phyloP scores from a whole-genome alignment of 2,329 filamentous ascomycete species.

The Diplodia sapinea region DNA sequence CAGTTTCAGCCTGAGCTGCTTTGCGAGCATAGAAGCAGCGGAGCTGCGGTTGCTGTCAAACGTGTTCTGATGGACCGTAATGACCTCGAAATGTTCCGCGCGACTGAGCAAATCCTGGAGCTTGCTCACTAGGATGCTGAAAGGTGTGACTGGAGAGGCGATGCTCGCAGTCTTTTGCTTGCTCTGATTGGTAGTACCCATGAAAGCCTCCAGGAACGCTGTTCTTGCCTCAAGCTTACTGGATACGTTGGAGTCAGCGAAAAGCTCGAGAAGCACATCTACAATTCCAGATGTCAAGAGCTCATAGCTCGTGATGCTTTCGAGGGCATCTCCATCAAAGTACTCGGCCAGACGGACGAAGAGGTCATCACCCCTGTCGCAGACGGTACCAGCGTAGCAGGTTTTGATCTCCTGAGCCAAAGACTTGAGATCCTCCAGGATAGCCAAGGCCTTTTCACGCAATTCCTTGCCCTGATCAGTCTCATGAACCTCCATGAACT shows the following conservation, averaged over 20 bases:
- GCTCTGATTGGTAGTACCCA: slow-evolving; percentile 69
- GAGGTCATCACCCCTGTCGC: slow-evolving; percentile 63
- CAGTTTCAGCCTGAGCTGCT: slow-evolving; percentile 88
- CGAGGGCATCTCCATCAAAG: slow-evolving; percentile 85
- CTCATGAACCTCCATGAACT: slow-evolving; percentile 84
- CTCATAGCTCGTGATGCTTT: slow-evolving; percentile 95
- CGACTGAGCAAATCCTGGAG: slow-evolving; percentile 94
- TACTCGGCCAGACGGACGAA: slow-evolving; percentile 80
- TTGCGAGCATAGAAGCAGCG: slow-evolving; percentile 93
- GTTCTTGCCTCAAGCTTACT: slow-evolving; percentile 69
- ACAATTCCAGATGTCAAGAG: slow-evolving; percentile 90
- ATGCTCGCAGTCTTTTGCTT: slow-evolving; percentile 69
- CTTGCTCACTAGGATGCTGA: slow-evolving; percentile 90
- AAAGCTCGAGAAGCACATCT: slow-evolving; percentile 78
- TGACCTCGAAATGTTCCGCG: slow-evolving; percentile 96
- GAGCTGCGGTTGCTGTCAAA: slow-evolving; percentile 90
- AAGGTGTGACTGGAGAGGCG: slow-evolving; percentile 78
- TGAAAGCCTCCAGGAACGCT: slow-evolving; percentile 89
- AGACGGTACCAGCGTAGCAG: slow-evolving; percentile 64
- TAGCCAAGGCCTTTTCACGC: slow-evolving; percentile 78
- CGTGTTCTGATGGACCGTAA: slow-evolving; percentile 91
- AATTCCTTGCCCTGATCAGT: slow-evolving; percentile 74
- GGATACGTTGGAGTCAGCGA: slow-evolving; percentile 71
- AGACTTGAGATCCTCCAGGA: slow-evolving; percentile 72
- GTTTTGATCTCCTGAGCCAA: slow-evolving; percentile 74